A percentile compares a stretch with the other conserved stretches of the same genome.
Evolutionary conservation across 495 filamentous ascomycete genomes (phyloP).

Genomic region (Parachaetomium inaequale): DNA sequence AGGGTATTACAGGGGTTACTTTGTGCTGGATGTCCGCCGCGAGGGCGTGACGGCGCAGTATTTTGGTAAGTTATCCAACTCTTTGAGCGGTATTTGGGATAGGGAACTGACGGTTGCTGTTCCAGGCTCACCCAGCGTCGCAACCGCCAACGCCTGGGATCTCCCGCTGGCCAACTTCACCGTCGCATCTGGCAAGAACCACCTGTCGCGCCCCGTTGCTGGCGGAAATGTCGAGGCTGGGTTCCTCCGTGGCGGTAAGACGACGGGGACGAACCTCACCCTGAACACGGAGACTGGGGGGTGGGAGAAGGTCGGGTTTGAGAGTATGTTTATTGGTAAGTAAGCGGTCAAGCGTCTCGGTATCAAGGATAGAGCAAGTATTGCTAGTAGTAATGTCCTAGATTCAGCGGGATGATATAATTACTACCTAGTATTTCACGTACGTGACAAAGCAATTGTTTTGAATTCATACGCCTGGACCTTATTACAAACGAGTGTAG

Average conservation of each 20-base stretch:
- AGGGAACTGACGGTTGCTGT: neutral
- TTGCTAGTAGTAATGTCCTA: too few species aligned
- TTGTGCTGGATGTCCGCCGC: slow-evolving; percentile 49
- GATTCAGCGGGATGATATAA: too few species aligned
- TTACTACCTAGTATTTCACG: too few species aligned
- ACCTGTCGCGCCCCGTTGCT: slow-evolving; percentile 43
- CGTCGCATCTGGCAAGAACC: slow-evolving; percentile 53
- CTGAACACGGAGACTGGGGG: slow-evolving; percentile 43
- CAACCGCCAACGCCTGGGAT: slow-evolving; percentile 49
- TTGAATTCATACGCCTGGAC: too few species aligned
- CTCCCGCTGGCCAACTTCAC: slow-evolving; percentile 61
- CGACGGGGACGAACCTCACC: slow-evolving; percentile 44
- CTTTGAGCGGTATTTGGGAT: neutral
- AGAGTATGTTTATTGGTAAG: slow-evolving; percentile 19
- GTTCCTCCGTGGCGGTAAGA: slow-evolving; percentile 45
- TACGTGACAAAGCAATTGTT: too few species aligned
- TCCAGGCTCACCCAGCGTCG: slow-evolving; percentile 28
- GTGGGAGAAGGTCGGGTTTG: slow-evolving; percentile 23
- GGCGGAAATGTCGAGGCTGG: slow-evolving; percentile 46
- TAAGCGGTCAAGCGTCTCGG: neutral
- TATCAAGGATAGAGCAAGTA: too few species aligned
- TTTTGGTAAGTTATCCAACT: slow-evolving; percentile 41
- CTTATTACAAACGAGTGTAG: too few species aligned
- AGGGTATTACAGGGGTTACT: slow-evolving; percentile 60
- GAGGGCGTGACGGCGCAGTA: slow-evolving; percentile 50